phyloP scores from a whole-genome alignment of 2,329 filamentous ascomycete species.

The Pseudogymnoascus sp. region DNA sequence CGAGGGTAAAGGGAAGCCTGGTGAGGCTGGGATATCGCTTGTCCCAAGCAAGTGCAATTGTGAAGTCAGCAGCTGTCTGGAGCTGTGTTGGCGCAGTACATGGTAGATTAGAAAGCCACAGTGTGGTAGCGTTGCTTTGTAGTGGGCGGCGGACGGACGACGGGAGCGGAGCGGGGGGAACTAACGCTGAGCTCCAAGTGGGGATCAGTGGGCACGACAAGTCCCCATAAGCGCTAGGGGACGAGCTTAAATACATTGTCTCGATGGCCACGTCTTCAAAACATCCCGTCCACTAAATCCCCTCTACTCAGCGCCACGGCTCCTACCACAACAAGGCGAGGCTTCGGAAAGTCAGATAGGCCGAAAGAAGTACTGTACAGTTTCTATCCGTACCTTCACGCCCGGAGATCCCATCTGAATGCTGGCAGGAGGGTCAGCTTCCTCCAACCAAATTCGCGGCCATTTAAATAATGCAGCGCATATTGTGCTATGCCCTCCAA shows the following conservation, averaged over 20 bases:
- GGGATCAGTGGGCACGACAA: slow-evolving; percentile 5
- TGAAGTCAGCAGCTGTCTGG: slow-evolving; percentile 3
- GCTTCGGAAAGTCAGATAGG: neutral
- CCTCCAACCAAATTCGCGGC: neutral
- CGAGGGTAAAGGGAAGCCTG: neutral
- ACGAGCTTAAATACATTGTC: slow-evolving; percentile 7
- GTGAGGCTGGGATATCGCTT: neutral
- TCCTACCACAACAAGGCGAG: neutral
- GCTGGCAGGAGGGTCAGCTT: neutral
- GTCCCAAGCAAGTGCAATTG: neutral
- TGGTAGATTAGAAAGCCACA: neutral
- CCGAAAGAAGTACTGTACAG: neutral
- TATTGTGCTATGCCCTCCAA: neutral
- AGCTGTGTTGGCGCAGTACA: neutral
- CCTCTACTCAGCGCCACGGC: neutral
- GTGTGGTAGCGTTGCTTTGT: neutral
- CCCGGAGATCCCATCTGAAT: neutral
- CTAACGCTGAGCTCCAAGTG: slow-evolving; percentile 6
- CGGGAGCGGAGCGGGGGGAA: slow-evolving; percentile 2
- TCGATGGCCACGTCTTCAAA: neutral
- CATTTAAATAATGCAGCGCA: neutral
- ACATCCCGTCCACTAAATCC: neutral
- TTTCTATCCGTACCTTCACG: neutral
- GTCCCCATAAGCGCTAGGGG: neutral
- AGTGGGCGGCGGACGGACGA: neutral